phyloP scores from a whole-genome alignment of 768 basidiomycete genomes.

The Agaricus subrufescens region DNA sequence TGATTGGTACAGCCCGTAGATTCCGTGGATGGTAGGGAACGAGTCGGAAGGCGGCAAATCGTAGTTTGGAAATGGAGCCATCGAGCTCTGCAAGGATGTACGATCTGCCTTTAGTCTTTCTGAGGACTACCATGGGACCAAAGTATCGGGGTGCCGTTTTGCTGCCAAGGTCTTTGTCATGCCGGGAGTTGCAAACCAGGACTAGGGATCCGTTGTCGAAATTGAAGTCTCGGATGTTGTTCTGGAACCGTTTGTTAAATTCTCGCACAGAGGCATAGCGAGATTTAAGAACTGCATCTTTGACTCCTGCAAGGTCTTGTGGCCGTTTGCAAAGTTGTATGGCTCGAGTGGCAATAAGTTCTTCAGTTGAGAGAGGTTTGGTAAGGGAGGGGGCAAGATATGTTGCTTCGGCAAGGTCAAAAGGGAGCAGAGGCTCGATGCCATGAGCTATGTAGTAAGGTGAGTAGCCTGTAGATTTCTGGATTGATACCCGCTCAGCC shows the following conservation, averaged over 20 bases:
- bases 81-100: no score
- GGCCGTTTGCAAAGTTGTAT: constrained; percentile 20
- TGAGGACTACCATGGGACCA: no score
- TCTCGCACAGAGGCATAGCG: constrained; percentile 12
- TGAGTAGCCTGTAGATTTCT: constrained; percentile 26
- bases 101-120: no score
- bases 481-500: constrained; percentile 26
- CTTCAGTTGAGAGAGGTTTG: constrained; percentile 9
- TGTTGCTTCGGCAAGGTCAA: constrained; percentile 14
- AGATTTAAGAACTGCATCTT: constrained; percentile 15
- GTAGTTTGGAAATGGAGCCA: no score
- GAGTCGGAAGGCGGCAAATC: no score
- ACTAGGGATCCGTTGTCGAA: no score
- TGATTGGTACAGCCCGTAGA: no score
- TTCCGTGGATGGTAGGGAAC: no score
- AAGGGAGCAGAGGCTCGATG: constrained; percentile 21
- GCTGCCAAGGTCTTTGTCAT: no score
- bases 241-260: constrained; percentile 14
- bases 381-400: constrained; percentile 7
- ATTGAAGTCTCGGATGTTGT: no score
- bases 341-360: constrained; percentile 19
- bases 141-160: not conserved
- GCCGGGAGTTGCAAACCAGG: no score
- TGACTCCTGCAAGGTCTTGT: constrained; percentile 17
- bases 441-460: constrained; percentile 30